Base-by-base conservation (phyloP, 805 yeast genomes). In the Lipomyces starkeyi region DNA sequence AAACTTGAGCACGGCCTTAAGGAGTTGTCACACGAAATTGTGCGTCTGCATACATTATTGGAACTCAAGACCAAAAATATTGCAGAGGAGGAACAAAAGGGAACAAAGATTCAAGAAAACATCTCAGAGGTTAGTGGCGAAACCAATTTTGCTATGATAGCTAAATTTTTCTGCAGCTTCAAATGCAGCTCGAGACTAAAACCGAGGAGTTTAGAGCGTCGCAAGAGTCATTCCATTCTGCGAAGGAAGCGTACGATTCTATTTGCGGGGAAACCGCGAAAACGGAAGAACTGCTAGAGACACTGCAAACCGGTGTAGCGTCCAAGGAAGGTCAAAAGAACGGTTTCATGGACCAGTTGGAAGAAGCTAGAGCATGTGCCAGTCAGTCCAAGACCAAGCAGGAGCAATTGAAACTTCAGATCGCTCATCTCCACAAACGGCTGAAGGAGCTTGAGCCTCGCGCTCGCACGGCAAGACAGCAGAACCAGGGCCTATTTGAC, bases 251-350 rank as follows among this genome's bases (percentile, higher is more conserved):
- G n/a, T 79, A 90, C 27, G 80, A 78, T 1, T 74, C 76, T 0
- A 71, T 87, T 64, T 87, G 86, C 68, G 81, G 79, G 4, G 82
- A 82, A 14, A 82, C 84, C 59, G 80, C 82, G 43, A 83, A 82
- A 67, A 91, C 90, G 73, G 94, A 91, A 73, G 97, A 93, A 69
- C 82, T 93, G 11, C 79, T 91, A 9, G 90, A 95, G 0, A 88
- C 96, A 0, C 81, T 93, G 54, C 87, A 93, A 0, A 91, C 97
- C 0, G 97, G 98, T 74, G 88, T 93, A n/a, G 90, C 97, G 0
- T 86, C 96, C 0, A 88, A 86, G 67, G 97, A 96, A 64, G 83
- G 88, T 0, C 81, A 88, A 0, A 89, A 88, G 73, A 88, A 90
- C 43, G 97, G 97, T 8, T 93, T 91, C 77, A 80, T 83, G 69